phyloP scores from a whole-genome alignment of 2,329 filamentous ascomycete species.

The Cordyceps sp. region DNA sequence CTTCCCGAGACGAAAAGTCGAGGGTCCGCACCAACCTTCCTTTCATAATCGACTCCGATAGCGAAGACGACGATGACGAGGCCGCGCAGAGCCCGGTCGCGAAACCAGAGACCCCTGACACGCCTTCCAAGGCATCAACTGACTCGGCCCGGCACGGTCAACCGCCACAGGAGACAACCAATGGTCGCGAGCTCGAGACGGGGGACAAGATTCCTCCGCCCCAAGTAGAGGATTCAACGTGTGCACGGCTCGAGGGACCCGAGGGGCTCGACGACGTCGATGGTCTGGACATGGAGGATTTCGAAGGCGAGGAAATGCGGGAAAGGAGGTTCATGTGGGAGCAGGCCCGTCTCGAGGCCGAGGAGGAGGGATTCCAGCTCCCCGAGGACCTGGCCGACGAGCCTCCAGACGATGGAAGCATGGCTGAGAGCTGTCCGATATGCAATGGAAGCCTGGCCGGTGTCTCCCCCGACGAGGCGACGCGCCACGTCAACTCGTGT shows the following conservation, averaged over 20 bases:
- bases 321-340: slow-evolving; percentile 60
- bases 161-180: not conserved
- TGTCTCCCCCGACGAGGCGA: slow-evolving; percentile 48
- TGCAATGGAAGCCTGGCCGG: slow-evolving; percentile 51
- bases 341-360: slow-evolving; percentile 49
- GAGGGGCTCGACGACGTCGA: slow-evolving; percentile 29
- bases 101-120: not conserved
- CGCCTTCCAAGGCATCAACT: not conserved
- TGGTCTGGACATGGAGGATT: slow-evolving; percentile 33
- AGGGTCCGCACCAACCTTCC: slow-evolving; percentile 22
- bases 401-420: slow-evolving; percentile 13
- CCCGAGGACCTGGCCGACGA: slow-evolving; percentile 18
- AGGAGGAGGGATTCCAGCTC: slow-evolving; percentile 29
- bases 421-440: slow-evolving; percentile 49
- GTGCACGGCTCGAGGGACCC: slow-evolving; percentile 17
- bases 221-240: slow-evolving; percentile 11
- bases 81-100: not conserved
- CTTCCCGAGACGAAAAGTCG: slow-evolving; percentile 5
- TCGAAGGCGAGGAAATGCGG: slow-evolving; percentile 47
- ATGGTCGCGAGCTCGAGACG: not conserved
- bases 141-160: not conserved
- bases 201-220: not conserved
- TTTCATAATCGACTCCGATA: slow-evolving; percentile 56
- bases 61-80: slow-evolving; percentile 19
- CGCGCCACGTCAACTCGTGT: slow-evolving; percentile 81